Base-by-base conservation (phyloP, 495 filamentous ascomycete genomes). In the Usnea hakonensis region DNA sequence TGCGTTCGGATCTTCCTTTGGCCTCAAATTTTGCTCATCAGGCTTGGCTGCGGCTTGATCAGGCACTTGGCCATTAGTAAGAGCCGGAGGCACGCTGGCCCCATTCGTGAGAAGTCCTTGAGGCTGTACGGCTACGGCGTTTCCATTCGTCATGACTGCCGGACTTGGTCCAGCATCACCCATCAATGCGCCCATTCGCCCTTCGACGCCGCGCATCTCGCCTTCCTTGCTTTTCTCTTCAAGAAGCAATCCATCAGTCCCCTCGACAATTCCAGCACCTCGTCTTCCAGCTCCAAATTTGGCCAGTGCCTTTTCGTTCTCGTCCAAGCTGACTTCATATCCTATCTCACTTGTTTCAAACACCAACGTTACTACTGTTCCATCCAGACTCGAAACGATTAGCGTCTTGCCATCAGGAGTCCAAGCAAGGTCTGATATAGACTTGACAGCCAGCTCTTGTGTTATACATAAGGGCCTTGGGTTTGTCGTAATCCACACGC, bases 181-280 rank as follows among this genome's bases (percentile, higher is more conserved):
- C 95, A 98, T 98, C 58, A 98, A 73, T 26, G 91, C 92, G 17
- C 94, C 95, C 94, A 99, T 99, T 64, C 93, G 82, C 10, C 90
- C 93, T 75, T 97, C 88, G 0, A 92, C 91, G 21, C 86, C 91
- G 64, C 87, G 89, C 64, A 92, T 74, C 72, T 99, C 94, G 1
- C 86, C 93, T 40, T 86, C 90, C 69, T 93, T 95, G 73, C 91
- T 96, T 67, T 86, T 87, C 67, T 96, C 92, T 71, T 99, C 94
- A 0, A 99, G 78, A 16, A 87, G 78, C 54, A 97, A 76, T 3
- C 89, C 90, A 65, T 95, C 90, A 0, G 92, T 86, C 43, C 92
- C 91, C 71, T 99, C 94, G 21, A 93, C 82, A 41, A 96, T 87
- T 5, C 91, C 95, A 67, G 89, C 89, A 26, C 87, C 89, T 73